These are phyloP conservation scores for Arbutus unedo DNA, from an alignment of 148 eudicot genomes.

Conservation along the genomic window DNA sequence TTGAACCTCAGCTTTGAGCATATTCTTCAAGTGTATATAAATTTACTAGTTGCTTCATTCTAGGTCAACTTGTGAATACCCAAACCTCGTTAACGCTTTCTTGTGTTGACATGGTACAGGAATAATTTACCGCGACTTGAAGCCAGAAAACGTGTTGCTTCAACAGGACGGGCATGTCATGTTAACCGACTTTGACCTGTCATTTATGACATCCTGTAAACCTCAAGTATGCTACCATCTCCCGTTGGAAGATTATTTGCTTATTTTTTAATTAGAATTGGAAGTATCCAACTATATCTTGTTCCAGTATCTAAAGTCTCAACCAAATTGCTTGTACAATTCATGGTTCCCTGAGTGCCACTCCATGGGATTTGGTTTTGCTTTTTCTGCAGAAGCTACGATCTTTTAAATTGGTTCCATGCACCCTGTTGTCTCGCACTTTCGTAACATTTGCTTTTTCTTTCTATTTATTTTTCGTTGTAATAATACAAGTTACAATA, in stretches of 20 bases:
- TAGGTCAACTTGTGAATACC: neutral
- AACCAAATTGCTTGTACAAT: neutral
- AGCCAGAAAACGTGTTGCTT: slow-evolving; percentile 91
- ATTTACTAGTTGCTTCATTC: neutral
- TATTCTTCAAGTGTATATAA: neutral
- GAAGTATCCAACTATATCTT: neutral
- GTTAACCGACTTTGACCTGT: slow-evolving; percentile 92
- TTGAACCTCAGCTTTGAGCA: slow-evolving; percentile 9
- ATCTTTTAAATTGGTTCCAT: neutral
- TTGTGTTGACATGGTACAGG: slow-evolving; percentile 45
- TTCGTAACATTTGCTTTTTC: neutral
- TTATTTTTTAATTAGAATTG: neutral
- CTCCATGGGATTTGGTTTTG: neutral
- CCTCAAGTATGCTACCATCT: slow-evolving; percentile 61
- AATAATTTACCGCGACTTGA: slow-evolving; percentile 86
- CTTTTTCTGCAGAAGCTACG: neutral
- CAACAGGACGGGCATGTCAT: slow-evolving; percentile 84
- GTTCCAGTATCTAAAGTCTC: neutral
- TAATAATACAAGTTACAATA: too few species aligned
- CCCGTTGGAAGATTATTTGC: neutral
- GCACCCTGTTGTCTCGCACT: neutral
- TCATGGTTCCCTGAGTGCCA: neutral
- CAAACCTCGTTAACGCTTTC: slow-evolving; percentile 8
- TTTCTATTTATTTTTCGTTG: too few species aligned
- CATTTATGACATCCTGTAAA: slow-evolving; percentile 70